Evolutionary conservation across 768 basidiomycete species (phyloP).

Genomic region (Lactarius pseudohatsudake): DNA sequence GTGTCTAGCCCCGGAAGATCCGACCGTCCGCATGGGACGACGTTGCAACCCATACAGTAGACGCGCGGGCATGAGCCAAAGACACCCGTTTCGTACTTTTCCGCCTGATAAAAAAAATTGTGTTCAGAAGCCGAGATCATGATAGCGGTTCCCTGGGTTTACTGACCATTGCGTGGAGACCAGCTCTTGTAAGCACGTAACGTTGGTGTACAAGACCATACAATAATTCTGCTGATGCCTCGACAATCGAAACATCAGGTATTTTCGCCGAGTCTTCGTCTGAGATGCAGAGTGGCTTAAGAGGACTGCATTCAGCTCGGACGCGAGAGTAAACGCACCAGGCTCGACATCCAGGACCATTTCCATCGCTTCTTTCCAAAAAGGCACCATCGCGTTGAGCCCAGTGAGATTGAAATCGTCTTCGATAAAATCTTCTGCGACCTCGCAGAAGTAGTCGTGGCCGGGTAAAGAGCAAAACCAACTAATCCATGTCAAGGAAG

Average conservation of each 20-base stretch:
- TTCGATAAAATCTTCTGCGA: slow-evolving; percentile 98
- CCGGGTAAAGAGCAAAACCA: slow-evolving; percentile 95
- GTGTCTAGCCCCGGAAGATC: slow-evolving; percentile 97
- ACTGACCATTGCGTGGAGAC: slow-evolving; percentile 89
- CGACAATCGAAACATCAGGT: slow-evolving; percentile 97
- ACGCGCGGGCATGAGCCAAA: slow-evolving; percentile 97
- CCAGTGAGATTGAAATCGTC: slow-evolving; percentile 99
- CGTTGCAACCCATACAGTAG: slow-evolving; percentile 83
- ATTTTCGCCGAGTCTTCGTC: slow-evolving; percentile 95
- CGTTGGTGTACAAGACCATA: slow-evolving; percentile 98
- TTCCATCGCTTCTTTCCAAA: slow-evolving; percentile 99
- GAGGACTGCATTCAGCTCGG: slow-evolving; percentile 19
- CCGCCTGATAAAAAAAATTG: slow-evolving; percentile 55
- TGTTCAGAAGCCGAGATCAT: slow-evolving; percentile 23
- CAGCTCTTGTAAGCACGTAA: slow-evolving; percentile 92
- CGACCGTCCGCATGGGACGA: slow-evolving; percentile 93
- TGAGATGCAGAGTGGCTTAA: slow-evolving; percentile 38
- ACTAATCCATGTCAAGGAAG: slow-evolving; percentile 91
- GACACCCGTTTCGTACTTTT: slow-evolving; percentile 89
- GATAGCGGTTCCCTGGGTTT: slow-evolving; percentile 25
- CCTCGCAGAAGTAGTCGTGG: slow-evolving; percentile 98
- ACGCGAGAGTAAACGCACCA: slow-evolving; percentile 54
- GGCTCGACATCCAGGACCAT: slow-evolving; percentile 99
- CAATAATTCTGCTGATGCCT: slow-evolving; percentile 94
- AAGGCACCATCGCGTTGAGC: slow-evolving; percentile 92